Evolutionary conservation across 768 basidiomycete species (phyloP).

Genomic region (Ramaria sp.): DNA sequence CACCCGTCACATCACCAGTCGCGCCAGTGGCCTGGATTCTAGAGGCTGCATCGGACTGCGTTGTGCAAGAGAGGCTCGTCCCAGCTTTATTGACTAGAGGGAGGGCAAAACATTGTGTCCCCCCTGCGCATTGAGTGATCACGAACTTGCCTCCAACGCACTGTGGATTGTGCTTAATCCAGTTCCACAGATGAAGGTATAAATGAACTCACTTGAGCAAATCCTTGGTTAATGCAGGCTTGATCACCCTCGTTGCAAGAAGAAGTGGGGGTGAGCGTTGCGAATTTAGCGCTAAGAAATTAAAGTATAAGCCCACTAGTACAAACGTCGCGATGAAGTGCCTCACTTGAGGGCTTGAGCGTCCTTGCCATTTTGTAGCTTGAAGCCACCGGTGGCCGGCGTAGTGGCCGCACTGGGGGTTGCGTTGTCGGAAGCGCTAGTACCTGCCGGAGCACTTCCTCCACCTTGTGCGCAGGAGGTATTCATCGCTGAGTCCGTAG

Average conservation of each 20-base stretch:
- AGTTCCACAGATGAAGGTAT: not conserved
- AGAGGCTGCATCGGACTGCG: slow-evolving; percentile 30
- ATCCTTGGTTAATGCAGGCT: slow-evolving; percentile 35
- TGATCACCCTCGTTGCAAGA: slow-evolving; percentile 17
- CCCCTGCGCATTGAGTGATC: slow-evolving; percentile 26
- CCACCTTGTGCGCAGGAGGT: too few species aligned
- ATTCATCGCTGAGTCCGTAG: too few species aligned
- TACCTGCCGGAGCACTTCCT: slow-evolving; percentile 8
- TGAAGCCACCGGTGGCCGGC: not conserved
- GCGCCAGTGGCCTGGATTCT: slow-evolving; percentile 34
- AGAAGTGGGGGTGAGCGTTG: slow-evolving; percentile 16
- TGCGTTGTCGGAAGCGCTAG: slow-evolving; percentile 7
- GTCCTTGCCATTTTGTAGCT: slow-evolving; percentile 21
- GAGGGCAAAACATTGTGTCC: slow-evolving; percentile 37
- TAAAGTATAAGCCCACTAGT: not conserved
- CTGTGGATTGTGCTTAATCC: not conserved
- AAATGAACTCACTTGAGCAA: slow-evolving; percentile 29
- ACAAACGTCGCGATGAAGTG: not conserved
- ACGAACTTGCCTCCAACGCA: slow-evolving; percentile 38
- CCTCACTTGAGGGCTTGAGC: slow-evolving; percentile 17
- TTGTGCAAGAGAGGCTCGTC: slow-evolving; percentile 38
- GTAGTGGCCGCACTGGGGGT: not conserved
- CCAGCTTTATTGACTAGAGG: slow-evolving; percentile 25
- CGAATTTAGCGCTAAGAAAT: slow-evolving; percentile 21
- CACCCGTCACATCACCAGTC: slow-evolving; percentile 29